Evolutionary conservation across 768 basidiomycete genomes (phyloP), one percentile per base, ranked within the genome.

Genomic region (Crepidotus variabilis): DNA sequence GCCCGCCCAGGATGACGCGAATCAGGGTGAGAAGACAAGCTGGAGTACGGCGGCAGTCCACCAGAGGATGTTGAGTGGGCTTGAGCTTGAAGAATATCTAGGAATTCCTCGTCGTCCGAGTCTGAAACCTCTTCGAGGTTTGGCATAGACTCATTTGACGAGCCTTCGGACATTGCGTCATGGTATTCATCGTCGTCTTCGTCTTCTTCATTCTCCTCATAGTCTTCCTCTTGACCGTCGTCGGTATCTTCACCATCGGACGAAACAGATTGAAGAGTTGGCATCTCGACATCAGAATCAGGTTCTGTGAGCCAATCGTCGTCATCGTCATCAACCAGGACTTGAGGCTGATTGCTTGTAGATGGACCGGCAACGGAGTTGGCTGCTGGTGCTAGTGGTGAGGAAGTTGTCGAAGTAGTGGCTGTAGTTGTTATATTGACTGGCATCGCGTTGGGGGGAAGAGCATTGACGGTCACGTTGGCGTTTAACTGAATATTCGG

Each of bases 1-100:
- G 52, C 47, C 49, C 14, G n/a, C 24, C 50, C 54, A 23, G 58
- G 50, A 16, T 51, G 33, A 28, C 48, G 54, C 20, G 32, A 16
- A 39, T 55, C 36, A 10, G 21, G n/a, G 21, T 51, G 18, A 45
- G 24, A 3, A 33, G 43, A n/a, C 16, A 47, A n/a, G n/a, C 48
- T 24, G 48, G 14, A 24, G 48, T 2, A 49, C 14, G 48, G 14
- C 14, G 48, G 14, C 28, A 28, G 8, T 4, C 28, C 28, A 28
- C 39, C 11, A 11, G 3, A 5, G 39, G 13, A 43, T 2, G 39
- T 14, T 11, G 39, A 20, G 2, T 14, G 39, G 3, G 39, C 14
- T 5, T 20, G 39, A 43, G 39, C 18, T 43, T 16, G 39, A 20
- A 16, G 14, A 20, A 43, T 43, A 20, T 43, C 11, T 11, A 43